These are phyloP conservation scores for Ilex asprella DNA, from an alignment of 257 asterid species.

Conservation along the genomic window DNA sequence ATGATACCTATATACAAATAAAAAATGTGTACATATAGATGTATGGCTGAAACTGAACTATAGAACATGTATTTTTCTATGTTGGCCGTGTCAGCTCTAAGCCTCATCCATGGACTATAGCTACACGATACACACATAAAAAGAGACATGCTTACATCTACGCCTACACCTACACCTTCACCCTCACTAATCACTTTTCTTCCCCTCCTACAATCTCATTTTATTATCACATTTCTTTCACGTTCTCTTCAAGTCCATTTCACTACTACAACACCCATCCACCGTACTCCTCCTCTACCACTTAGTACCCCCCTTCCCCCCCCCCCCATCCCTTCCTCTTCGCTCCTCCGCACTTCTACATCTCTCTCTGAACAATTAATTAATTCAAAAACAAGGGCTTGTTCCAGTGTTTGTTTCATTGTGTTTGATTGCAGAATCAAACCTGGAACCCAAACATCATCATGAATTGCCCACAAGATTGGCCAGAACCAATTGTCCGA, in stretches of 20 bases:
- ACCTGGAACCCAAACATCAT: not conserved
- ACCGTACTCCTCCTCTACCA: not conserved
- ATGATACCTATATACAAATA: not conserved
- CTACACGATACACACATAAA: too few species aligned
- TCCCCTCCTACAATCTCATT: not conserved
- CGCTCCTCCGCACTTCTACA: not conserved
- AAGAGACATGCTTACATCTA: too few species aligned
- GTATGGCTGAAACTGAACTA: too few species aligned
- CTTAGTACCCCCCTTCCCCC: not conserved
- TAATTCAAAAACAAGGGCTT: not conserved
- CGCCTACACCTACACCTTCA: too few species aligned
- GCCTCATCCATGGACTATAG: too few species aligned
- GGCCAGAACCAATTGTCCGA: slow-evolving; percentile 16
- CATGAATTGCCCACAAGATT: slow-evolving; percentile 11
- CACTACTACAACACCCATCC: not conserved
- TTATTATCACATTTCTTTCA: not conserved
- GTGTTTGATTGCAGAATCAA: not conserved
- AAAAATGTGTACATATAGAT: too few species aligned
- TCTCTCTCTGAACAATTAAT: not conserved
- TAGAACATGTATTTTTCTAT: too few species aligned
- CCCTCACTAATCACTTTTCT: not conserved
- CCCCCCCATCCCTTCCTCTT: not conserved
- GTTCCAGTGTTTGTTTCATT: not conserved
- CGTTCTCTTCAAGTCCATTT: not conserved
- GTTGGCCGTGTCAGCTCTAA: too few species aligned